phyloP scores from a whole-genome alignment of 345 rosid species.

The Ailanthus altissimus region DNA sequence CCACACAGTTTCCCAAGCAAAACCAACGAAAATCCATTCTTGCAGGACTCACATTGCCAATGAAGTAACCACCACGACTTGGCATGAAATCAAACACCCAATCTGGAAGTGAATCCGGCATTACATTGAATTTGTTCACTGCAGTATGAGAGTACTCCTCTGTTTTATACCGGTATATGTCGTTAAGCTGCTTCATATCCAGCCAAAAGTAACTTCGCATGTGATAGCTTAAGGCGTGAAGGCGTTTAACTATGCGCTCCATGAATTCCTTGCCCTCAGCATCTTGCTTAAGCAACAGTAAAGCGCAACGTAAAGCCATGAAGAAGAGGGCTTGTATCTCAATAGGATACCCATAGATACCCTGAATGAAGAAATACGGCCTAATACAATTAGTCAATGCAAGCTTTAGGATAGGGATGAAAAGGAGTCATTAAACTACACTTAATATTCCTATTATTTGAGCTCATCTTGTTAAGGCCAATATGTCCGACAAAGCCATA shows the following conservation, averaged over 20 bases:
- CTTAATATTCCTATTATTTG: not conserved
- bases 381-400: not conserved
- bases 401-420: not conserved
- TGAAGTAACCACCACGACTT: constrained; percentile 60
- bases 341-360: constrained; percentile 63
- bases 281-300: constrained; percentile 54
- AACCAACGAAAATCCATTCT: constrained; percentile 77
- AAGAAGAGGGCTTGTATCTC: constrained; percentile 71
- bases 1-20: constrained; percentile 61
- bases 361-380: constrained; percentile 30
- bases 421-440: not conserved
- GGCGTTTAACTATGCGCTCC: constrained; percentile 52
- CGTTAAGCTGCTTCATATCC: constrained; percentile 61
- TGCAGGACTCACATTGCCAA: constrained; percentile 68
- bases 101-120: constrained; percentile 64
- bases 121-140: constrained; percentile 65
- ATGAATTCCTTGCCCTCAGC: constrained; percentile 57
- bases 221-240: constrained; percentile 66
- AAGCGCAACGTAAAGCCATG: constrained; percentile 61
- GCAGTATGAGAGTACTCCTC: constrained; percentile 70
- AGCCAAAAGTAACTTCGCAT: constrained; percentile 70
- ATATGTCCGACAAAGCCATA: too few relatives aligned
- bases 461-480: too few relatives aligned
- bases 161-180: constrained; percentile 65
- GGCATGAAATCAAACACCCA: constrained; percentile 79